Evolutionary conservation across 1,284 basidiomycete genomes (phyloP).

Genomic region (Vanrija sp.): DNA sequence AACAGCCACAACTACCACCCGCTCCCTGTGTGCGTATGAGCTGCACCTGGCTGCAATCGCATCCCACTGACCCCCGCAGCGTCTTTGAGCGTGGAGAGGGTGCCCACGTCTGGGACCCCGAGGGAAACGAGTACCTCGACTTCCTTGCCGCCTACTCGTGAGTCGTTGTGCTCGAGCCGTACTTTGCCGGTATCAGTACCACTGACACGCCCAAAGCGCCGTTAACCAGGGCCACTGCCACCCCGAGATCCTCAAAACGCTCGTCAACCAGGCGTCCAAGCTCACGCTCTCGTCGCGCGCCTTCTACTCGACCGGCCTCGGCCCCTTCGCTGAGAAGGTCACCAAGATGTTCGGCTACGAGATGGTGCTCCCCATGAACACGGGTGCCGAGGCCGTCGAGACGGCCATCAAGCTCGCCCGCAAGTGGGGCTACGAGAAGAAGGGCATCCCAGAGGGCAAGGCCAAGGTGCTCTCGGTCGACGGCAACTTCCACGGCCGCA

Average conservation of each 20-base stretch:
- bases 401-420: slow-evolving; percentile 73
- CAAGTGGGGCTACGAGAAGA: slow-evolving; percentile 87
- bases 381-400: slow-evolving; percentile 96
- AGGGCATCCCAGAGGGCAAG: slow-evolving; percentile 74
- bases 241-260: slow-evolving; percentile 64
- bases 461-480: slow-evolving; percentile 83
- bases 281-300: slow-evolving; percentile 92
- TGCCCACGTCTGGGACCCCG: slow-evolving; percentile 92
- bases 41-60: neutral
- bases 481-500: slow-evolving; percentile 96
- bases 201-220: slow-evolving; percentile 55
- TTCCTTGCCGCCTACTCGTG: slow-evolving; percentile 97
- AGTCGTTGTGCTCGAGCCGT: slow-evolving; percentile 45
- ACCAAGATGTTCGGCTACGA: slow-evolving; percentile 83
- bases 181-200: neutral
- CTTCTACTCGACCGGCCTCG: slow-evolving; percentile 92
- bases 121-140: slow-evolving; percentile 87
- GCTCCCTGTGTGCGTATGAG: slow-evolving; percentile 61
- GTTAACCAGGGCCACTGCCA: slow-evolving; percentile 95
- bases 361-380: slow-evolving; percentile 99
- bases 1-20: slow-evolving; percentile 80
- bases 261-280: slow-evolving; percentile 80
- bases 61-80: slow-evolving; percentile 19
- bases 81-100: slow-evolving; percentile 89
- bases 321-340: slow-evolving; percentile 79